Percentiles rank a stretch among this genome's conserved stretches.
Conservation (phyloP, 345 rosid species). For the Luvunga scandens region DNA sequence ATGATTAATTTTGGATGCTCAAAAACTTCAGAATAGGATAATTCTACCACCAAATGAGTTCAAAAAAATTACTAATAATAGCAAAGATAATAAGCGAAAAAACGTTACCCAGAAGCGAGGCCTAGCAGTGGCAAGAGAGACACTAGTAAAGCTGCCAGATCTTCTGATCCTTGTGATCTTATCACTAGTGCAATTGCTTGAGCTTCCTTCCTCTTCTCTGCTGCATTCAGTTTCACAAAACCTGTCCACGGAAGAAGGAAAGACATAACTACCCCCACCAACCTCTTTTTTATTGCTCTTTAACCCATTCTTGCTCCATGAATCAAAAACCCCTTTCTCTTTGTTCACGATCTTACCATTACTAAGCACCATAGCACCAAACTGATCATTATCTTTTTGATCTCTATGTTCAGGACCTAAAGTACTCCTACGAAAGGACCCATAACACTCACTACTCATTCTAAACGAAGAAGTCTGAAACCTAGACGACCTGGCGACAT, state of each 20-base stretch:
- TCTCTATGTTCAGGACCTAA: conserved; percentile 26
- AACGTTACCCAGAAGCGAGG: conserved; percentile 70
- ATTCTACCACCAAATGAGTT: neutral
- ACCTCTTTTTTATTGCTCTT: conserved; percentile 40
- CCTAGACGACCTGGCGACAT: conserved; percentile 27
- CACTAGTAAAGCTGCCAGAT: conserved; percentile 41
- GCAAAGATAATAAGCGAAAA: neutral
- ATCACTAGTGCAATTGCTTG: conserved; percentile 19
- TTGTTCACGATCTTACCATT: conserved; percentile 24
- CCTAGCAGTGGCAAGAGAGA: conserved; percentile 27
- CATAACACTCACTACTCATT: conserved; percentile 35
- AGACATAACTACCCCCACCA: conserved; percentile 54
- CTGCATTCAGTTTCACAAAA: conserved; percentile 33
- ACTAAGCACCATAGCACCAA: conserved; percentile 16
- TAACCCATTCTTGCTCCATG: conserved; percentile 37
- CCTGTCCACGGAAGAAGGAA: conserved; percentile 41
- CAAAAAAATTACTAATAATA: neutral
- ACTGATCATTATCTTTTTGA: neutral
- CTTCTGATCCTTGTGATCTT: conserved; percentile 38
- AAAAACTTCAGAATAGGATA: neutral
- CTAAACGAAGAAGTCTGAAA: conserved; percentile 42
- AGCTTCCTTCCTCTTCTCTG: conserved; percentile 27
- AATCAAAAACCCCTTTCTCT: conserved; percentile 43
- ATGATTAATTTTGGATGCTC: neutral
- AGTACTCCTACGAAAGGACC: conserved; percentile 33